These are phyloP conservation scores for Crepidotus variabilis DNA, from an alignment of 768 basidiomycete genomes.

Conservation along the genomic window DNA sequence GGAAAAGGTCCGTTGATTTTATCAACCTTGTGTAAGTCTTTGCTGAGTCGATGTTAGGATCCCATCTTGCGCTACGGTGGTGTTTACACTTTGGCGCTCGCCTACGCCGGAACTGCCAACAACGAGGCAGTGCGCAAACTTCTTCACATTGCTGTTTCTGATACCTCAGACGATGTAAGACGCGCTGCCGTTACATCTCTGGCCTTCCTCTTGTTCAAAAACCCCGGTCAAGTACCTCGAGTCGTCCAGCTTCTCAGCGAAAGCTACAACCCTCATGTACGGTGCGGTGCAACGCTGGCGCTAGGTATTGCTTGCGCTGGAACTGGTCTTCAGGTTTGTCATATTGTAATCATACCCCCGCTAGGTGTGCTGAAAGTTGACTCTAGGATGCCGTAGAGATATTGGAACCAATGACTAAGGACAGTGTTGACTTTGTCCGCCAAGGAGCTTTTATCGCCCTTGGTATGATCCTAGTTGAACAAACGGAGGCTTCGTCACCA, in stretches of 20 bases:
- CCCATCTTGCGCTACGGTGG: constrained; percentile 97
- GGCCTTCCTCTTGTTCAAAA: constrained; percentile 96
- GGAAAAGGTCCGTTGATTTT: constrained; percentile 65
- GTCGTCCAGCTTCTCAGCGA: constrained; percentile 96
- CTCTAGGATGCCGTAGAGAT: constrained; percentile 90
- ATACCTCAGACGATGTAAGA: constrained; percentile 96
- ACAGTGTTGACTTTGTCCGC: constrained; percentile 96
- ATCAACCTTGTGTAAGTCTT: neutral
- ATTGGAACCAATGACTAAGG: constrained; percentile 96
- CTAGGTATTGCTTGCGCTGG: constrained; percentile 97
- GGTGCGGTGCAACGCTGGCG: constrained; percentile 94
- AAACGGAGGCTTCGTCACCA: constrained; percentile 86
- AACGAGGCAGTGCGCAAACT: constrained; percentile 90
- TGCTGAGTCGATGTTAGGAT: constrained; percentile 49
- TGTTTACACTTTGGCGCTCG: constrained; percentile 93
- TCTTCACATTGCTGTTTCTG: constrained; percentile 95
- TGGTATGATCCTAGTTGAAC: constrained; percentile 96
- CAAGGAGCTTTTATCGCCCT: constrained; percentile 96
- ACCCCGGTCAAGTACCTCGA: constrained; percentile 91
- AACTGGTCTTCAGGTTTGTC: constrained; percentile 82
- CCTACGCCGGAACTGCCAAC: constrained; percentile 94
- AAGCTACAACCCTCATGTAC: constrained; percentile 98
- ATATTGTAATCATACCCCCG: neutral
- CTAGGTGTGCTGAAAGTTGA: constrained; percentile 6
- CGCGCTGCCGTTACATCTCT: constrained; percentile 94